Percentiles rank a stretch among this genome's conserved stretches.
These are phyloP conservation scores for Senecio squalidus DNA, from an alignment of 140 eudicot genomes.

Conservation along the genomic window DNA sequence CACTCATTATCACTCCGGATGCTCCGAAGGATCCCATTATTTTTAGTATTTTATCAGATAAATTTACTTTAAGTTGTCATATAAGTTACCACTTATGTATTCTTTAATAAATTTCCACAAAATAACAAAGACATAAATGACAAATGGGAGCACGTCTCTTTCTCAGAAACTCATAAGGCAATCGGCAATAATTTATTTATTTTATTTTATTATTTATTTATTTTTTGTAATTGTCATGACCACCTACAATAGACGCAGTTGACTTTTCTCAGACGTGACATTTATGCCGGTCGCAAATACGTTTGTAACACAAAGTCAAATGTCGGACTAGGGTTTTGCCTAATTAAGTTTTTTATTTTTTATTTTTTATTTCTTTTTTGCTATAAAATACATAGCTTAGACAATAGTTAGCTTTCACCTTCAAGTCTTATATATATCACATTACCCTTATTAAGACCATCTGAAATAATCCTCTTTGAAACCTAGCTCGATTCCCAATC, in stretches of 20 bases:
- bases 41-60: too few species aligned
- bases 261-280: conserved; percentile 20
- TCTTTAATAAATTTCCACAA: too few species aligned
- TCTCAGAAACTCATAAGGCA: not conserved
- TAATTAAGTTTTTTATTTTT: too few species aligned
- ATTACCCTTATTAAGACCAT: not conserved
- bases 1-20: too few species aligned
- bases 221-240: too few species aligned
- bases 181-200: not conserved
- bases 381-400: not conserved
- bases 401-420: conserved; percentile 11
- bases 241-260: conserved; percentile 16
- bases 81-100: not conserved
- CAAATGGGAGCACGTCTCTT: not conserved
- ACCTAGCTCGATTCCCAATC: too few species aligned
- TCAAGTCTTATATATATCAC: conserved; percentile 7
- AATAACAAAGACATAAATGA: not conserved
- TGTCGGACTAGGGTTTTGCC: conserved; percentile 6
- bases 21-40: too few species aligned
- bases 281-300: conserved; percentile 10
- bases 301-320: conserved; percentile 13
- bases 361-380: not conserved
- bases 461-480: not conserved
- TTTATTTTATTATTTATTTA: too few species aligned
- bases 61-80: not conserved